Conservation (phyloP, 257 asterid genomes). For the Petunia secreta region DNA sequence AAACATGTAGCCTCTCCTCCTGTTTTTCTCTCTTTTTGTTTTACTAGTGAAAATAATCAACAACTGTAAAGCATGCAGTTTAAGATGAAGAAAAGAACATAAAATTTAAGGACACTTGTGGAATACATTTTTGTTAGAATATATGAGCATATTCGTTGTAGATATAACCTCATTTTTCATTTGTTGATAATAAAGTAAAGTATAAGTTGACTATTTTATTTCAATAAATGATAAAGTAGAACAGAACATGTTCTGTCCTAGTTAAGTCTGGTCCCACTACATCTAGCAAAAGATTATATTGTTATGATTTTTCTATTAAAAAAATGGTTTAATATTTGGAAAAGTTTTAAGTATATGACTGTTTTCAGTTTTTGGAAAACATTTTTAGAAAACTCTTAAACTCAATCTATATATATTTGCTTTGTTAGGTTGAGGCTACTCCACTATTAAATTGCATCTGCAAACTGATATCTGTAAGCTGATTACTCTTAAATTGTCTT, state of each 20-base stretch:
- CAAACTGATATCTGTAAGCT: too few species aligned
- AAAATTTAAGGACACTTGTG: background rate
- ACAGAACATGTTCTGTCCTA: background rate
- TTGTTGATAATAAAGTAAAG: too few species aligned
- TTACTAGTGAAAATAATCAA: background rate
- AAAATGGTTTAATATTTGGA: too few species aligned
- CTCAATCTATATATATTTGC: too few species aligned
- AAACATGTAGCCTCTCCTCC: background rate
- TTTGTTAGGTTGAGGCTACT: too few species aligned
- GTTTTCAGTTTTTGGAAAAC: too few species aligned
- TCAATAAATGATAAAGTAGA: too few species aligned
- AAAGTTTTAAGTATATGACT: too few species aligned
- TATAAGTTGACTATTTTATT: background rate
- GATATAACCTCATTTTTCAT: background rate
- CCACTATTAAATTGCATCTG: too few species aligned
- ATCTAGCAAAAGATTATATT: background rate
- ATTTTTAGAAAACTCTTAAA: too few species aligned
- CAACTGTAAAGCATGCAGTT: background rate
- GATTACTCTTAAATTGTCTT: too few species aligned
- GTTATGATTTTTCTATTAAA: background rate
- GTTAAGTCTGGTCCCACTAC: background rate
- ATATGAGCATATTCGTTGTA: background rate
- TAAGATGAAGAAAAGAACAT: background rate
- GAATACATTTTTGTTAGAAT: background rate
- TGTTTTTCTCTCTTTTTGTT: background rate